phyloP scores from a whole-genome alignment of 202 grass and related monocot species.

The Schoenoplectus tabernaemontani region DNA sequence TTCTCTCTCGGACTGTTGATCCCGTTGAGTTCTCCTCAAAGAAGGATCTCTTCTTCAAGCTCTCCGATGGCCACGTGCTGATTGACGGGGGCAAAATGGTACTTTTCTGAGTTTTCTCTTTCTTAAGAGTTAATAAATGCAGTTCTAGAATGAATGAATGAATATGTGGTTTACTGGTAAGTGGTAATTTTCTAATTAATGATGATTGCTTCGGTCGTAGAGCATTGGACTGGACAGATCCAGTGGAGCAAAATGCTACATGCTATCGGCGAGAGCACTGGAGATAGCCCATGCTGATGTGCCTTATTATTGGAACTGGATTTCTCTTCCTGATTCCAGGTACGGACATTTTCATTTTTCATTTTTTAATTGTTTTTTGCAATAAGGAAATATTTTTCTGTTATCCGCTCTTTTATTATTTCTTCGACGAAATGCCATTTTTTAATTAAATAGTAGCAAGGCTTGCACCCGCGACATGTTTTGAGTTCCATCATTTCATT shows the following conservation, averaged over 20 bases:
- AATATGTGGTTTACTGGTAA: not conserved
- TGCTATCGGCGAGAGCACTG: constrained; percentile 53
- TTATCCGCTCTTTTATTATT: too few species aligned
- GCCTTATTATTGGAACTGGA: constrained; percentile 38
- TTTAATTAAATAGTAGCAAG: too few species aligned
- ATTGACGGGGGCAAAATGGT: constrained; percentile 75
- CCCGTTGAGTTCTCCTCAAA: constrained; percentile 22
- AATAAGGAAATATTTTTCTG: not conserved
- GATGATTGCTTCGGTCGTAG: not conserved
- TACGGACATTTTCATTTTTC: too few species aligned
- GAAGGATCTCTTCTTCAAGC: constrained; percentile 66
- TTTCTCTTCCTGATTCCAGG: constrained; percentile 40
- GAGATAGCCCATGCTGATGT: constrained; percentile 23
- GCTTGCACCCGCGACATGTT: too few species aligned
- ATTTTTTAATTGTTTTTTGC: not conserved
- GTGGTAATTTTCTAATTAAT: not conserved
- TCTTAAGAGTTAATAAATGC: not conserved
- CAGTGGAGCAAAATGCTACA: constrained; percentile 53
- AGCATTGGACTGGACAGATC: constrained; percentile 50
- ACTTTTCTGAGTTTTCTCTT: not conserved
- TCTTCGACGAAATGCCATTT: too few species aligned
- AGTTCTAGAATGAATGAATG: not conserved
- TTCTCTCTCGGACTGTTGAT: constrained; percentile 41
- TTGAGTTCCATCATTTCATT: too few species aligned
- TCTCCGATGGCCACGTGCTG: constrained; percentile 50